Evolutionary conservation across 1,284 basidiomycete species (phyloP).

Genomic region (Melanopsichium pennsylvanicum): DNA sequence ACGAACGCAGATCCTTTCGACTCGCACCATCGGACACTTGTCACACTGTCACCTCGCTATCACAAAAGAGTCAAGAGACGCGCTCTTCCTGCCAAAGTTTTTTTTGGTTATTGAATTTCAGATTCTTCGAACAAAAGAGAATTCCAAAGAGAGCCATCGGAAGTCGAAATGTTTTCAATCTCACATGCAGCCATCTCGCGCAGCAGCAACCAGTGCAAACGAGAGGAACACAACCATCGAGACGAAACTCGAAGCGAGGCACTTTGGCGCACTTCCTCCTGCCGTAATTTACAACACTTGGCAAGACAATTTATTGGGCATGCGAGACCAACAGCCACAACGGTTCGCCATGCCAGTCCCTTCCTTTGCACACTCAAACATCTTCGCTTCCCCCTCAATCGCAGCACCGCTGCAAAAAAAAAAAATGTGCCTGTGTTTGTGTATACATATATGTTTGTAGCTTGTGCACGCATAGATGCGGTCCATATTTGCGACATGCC

Average conservation of each 20-base stretch:
- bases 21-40: too few relatives aligned
- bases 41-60: not conserved
- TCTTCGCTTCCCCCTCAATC: too few relatives aligned
- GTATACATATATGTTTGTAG: too few relatives aligned
- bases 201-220: conserved; percentile 1
- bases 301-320: too few relatives aligned
- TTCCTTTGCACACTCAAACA: too few relatives aligned
- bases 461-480: too few relatives aligned
- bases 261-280: not conserved
- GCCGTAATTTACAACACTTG: too few relatives aligned
- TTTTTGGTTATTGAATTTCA: not conserved
- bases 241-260: not conserved
- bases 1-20: conserved; percentile 1
- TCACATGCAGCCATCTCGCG: not conserved
- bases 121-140: not conserved
- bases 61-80: not conserved
- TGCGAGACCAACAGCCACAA: too few relatives aligned
- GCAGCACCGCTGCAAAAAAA: too few relatives aligned
- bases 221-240: not conserved
- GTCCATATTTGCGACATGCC: too few relatives aligned
- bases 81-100: not conserved
- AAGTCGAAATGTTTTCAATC: conserved; percentile 27
- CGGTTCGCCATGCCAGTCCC: too few relatives aligned
- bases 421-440: too few relatives aligned
- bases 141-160: conserved; percentile 3